Conservation (phyloP, 225 moss, liverwort and hornwort species). For the Polytrichum commune region DNA sequence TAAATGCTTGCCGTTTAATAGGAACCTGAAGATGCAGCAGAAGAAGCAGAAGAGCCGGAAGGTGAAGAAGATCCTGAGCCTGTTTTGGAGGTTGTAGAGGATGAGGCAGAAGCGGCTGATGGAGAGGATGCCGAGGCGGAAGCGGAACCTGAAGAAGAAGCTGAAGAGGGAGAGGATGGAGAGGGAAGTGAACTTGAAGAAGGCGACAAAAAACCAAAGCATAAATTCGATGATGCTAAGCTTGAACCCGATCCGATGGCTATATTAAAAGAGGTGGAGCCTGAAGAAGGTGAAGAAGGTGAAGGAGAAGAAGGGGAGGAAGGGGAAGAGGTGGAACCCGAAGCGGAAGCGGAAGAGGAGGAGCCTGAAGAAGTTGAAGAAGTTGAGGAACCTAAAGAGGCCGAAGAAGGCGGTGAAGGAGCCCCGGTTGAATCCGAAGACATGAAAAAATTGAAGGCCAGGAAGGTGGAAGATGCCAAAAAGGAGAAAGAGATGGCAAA, state of each 20-base stretch:
- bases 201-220: constrained; percentile 15
- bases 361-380: constrained; percentile 14
- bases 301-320: not conserved
- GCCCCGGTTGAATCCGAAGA: constrained; percentile 49
- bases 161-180: constrained; percentile 2
- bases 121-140: constrained; percentile 6
- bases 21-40: too few species aligned
- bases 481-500: constrained; percentile 32
- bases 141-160: not conserved
- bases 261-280: constrained; percentile 16
- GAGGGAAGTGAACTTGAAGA: constrained; percentile 17
- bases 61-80: constrained; percentile 46
- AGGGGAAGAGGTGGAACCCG: constrained; percentile 1
- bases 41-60: constrained; percentile 18
- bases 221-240: constrained; percentile 29
- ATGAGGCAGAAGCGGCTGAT: not conserved
- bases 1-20: too few species aligned
- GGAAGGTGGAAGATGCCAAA: constrained; percentile 5
- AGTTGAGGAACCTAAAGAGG: constrained; percentile 2
- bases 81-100: constrained; percentile 4
- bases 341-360: not conserved
- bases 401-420: constrained; percentile 6
- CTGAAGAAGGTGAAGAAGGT: constrained; percentile 3
- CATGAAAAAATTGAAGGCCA: constrained; percentile 28
- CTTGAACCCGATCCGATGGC: constrained; percentile 41